phyloP scores from a whole-genome alignment of 2,329 filamentous ascomycete genomes.

The Helotiales sp. region DNA sequence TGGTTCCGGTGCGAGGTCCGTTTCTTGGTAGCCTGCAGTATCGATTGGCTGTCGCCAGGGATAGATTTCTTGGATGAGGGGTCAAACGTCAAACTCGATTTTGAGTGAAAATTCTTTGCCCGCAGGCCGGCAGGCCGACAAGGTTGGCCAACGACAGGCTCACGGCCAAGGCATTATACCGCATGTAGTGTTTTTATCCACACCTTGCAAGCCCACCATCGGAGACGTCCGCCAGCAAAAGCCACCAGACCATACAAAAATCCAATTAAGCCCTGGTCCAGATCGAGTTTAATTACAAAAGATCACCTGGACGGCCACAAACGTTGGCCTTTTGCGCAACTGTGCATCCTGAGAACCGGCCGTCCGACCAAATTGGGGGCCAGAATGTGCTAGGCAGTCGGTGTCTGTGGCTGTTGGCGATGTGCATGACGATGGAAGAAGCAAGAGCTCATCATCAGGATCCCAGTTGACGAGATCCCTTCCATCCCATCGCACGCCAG shows the following conservation, averaged over 20 bases:
- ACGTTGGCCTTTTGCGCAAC: conserved; percentile 3
- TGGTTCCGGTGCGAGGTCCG: background rate
- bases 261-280: conserved; percentile 1
- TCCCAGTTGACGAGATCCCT: background rate
- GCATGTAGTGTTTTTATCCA: conserved; percentile 18
- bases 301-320: conserved; percentile 18
- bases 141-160: conserved; percentile 1
- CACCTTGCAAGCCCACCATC: conserved; percentile 7
- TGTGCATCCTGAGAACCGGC: conserved; percentile 10
- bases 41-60: background rate
- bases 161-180: conserved; percentile 13
- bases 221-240: conserved; percentile 4
- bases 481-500: too few species aligned
- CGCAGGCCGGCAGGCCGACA: background rate
- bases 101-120: background rate
- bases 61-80: background rate
- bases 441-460: background rate
- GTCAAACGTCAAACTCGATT: conserved; percentile 4
- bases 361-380: conserved; percentile 8
- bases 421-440: background rate
- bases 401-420: background rate
- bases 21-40: background rate
- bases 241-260: conserved; percentile 3
- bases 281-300: conserved; percentile 9
- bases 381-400: background rate